Conservation (phyloP, 805 yeast genomes). For the Naumovozyma baii region DNA sequence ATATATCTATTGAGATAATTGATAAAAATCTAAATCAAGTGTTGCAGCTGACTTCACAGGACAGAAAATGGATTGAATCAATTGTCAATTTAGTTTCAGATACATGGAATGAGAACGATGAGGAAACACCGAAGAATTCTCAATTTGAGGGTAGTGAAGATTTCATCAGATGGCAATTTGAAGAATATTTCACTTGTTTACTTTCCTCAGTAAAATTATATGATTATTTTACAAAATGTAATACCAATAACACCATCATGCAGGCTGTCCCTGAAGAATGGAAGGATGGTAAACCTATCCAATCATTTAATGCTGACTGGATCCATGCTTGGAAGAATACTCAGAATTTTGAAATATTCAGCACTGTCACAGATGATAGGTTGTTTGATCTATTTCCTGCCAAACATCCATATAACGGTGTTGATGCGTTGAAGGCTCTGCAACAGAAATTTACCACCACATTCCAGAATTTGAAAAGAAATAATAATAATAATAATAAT, state of each 20-base stretch:
- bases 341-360: slow-evolving; percentile 45
- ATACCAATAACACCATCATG: slow-evolving; percentile 30
- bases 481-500: slow-evolving; percentile 4
- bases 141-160: slow-evolving; percentile 74
- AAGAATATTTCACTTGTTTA: slow-evolving; percentile 76
- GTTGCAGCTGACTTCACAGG: slow-evolving; percentile 45
- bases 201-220: slow-evolving; percentile 63
- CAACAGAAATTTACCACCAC: slow-evolving; percentile 27
- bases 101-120: slow-evolving; percentile 35
- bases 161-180: slow-evolving; percentile 77
- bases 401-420: slow-evolving; percentile 28
- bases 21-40: slow-evolving; percentile 34
- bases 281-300: slow-evolving; percentile 29
- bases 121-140: slow-evolving; percentile 34
- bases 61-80: slow-evolving; percentile 64
- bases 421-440: slow-evolving; percentile 21
- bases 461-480: slow-evolving; percentile 25
- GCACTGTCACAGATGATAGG: slow-evolving; percentile 54
- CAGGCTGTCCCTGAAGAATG: slow-evolving; percentile 24
- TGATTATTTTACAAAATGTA: slow-evolving; percentile 39
- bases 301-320: slow-evolving; percentile 38
- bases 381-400: slow-evolving; percentile 54
- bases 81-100: slow-evolving; percentile 42
- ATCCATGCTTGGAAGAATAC: slow-evolving; percentile 46
- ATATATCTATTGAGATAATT: slow-evolving; percentile 37